Evolutionary conservation across 495 filamentous ascomycete species (phyloP).

Genomic region (Lasiosphaeriaceae sp.): DNA sequence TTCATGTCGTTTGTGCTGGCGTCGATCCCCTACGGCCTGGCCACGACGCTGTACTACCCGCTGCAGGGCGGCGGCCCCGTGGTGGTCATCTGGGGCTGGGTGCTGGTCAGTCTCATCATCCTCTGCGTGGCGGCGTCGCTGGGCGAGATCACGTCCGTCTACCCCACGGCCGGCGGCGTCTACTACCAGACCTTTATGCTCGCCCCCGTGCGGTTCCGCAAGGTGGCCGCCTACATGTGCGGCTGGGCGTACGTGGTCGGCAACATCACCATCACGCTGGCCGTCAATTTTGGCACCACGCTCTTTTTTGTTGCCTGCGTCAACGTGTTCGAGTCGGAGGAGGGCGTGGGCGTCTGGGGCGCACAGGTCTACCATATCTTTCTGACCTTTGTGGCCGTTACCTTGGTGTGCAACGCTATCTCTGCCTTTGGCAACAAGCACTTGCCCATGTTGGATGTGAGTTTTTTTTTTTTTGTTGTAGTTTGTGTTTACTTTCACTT

Average conservation of each 20-base stretch:
- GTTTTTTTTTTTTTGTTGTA: conserved; percentile 14
- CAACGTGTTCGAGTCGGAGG: conserved; percentile 47
- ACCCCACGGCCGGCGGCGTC: conserved; percentile 52
- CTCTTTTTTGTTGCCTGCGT: conserved; percentile 51
- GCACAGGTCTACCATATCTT: conserved; percentile 56
- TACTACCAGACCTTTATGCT: conserved; percentile 58
- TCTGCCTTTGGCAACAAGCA: conserved; percentile 54
- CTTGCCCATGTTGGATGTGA: conserved; percentile 54
- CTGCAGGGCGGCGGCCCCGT: conserved; percentile 62
- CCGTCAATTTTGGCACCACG: conserved; percentile 64
- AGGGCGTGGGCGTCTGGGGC: conserved; percentile 32
- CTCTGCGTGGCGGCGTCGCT: conserved; percentile 50
- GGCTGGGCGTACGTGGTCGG: conserved; percentile 66
- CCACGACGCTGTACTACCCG: conserved; percentile 67
- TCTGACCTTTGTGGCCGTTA: conserved; percentile 56
- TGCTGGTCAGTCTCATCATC: conserved; percentile 45
- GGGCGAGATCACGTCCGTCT: conserved; percentile 54
- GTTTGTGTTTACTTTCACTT: too few relatives aligned
- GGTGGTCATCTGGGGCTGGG: conserved; percentile 63
- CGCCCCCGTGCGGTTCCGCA: conserved; percentile 35
- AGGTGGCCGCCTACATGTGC: conserved; percentile 58
- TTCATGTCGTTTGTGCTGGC: conserved; percentile 57
- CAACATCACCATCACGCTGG: conserved; percentile 66
- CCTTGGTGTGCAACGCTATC: conserved; percentile 50
- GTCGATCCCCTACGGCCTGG: conserved; percentile 61